These are phyloP conservation scores for Phialophora macrospora DNA, from an alignment of 2,329 filamentous ascomycete genomes.

Conservation along the genomic window DNA sequence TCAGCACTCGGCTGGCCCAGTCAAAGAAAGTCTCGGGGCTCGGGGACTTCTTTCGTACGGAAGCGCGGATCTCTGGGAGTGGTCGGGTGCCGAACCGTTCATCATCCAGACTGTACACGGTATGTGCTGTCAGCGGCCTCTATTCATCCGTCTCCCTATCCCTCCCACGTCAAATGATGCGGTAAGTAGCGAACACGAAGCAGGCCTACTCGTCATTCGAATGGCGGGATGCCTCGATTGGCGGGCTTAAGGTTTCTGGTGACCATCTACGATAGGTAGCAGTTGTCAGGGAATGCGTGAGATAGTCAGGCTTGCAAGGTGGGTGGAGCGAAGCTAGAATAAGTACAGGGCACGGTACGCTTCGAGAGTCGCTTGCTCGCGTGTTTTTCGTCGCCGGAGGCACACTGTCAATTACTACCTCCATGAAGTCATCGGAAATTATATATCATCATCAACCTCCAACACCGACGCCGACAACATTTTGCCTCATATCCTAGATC, in stretches of 20 bases:
- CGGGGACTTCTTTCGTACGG: not conserved
- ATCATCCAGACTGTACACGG: not conserved
- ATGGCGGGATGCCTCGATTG: not conserved
- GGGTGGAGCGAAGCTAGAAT: not conserved
- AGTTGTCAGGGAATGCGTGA: slow-evolving; percentile 1
- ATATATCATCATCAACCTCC: not conserved
- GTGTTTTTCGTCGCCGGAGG: not conserved
- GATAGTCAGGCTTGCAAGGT: not conserved
- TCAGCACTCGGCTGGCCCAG: not conserved
- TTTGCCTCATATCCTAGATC: not conserved
- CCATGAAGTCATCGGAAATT: not conserved
- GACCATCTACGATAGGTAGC: not conserved
- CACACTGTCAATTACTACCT: not conserved
- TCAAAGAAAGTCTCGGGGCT: not conserved
- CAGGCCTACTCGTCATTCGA: not conserved
- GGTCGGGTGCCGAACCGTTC: not conserved
- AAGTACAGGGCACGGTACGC: not conserved
- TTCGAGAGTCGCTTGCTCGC: slow-evolving; percentile 2
- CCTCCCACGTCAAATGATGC: slow-evolving; percentile 6
- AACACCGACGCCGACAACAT: not conserved
- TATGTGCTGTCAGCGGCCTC: slow-evolving; percentile 1
- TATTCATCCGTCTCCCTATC: slow-evolving; percentile 3
- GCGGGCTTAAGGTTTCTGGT: not conserved
- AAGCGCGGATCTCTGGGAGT: slow-evolving; percentile 6
- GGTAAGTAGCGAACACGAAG: slow-evolving; percentile 3